These are phyloP conservation scores for Linderina pennispora DNA, from an alignment of 192 early-diverging fungal species.

Conservation along the genomic window DNA sequence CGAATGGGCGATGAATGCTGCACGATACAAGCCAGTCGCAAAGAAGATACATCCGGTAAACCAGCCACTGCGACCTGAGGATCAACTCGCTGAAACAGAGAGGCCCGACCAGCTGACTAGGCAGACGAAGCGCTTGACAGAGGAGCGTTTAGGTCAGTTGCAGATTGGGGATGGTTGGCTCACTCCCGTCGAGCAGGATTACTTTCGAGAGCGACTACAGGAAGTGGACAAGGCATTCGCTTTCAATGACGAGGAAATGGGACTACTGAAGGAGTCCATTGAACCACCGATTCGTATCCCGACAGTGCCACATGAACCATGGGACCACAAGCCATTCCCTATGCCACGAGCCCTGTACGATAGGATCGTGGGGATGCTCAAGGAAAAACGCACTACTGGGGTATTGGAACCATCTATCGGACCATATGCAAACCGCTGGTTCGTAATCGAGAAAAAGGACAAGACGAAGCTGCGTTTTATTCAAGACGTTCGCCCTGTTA, in stretches of 20 bases:
- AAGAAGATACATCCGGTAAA: not conserved
- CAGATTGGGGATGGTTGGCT: constrained; percentile 2
- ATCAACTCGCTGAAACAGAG: not conserved
- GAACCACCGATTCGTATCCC: constrained; percentile 1
- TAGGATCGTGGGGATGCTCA: not conserved
- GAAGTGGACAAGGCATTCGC: constrained; percentile 1
- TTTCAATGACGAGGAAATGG: not conserved
- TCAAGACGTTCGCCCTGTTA: constrained; percentile 5
- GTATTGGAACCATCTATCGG: constrained; percentile 5
- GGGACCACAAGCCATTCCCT: constrained; percentile 1
- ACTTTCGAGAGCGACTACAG: not conserved
- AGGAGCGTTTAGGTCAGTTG: not conserved
- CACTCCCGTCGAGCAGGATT: not conserved
- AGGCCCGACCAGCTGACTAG: not conserved
- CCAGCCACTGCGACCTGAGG: not conserved
- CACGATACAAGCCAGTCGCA: too few relatives aligned
- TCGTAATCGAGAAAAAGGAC: constrained; percentile 4
- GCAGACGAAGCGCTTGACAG: not conserved
- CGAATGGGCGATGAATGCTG: too few relatives aligned
- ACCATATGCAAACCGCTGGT: constrained; percentile 4
- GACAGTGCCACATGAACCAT: constrained; percentile 1
- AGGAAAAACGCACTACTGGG: not conserved
- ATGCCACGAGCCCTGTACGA: constrained; percentile 1
- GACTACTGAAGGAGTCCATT: not conserved
- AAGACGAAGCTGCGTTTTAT: constrained; percentile 4